phyloP scores from a whole-genome alignment of 139 green algal species.

The Zygnema circumcarinatum region DNA sequence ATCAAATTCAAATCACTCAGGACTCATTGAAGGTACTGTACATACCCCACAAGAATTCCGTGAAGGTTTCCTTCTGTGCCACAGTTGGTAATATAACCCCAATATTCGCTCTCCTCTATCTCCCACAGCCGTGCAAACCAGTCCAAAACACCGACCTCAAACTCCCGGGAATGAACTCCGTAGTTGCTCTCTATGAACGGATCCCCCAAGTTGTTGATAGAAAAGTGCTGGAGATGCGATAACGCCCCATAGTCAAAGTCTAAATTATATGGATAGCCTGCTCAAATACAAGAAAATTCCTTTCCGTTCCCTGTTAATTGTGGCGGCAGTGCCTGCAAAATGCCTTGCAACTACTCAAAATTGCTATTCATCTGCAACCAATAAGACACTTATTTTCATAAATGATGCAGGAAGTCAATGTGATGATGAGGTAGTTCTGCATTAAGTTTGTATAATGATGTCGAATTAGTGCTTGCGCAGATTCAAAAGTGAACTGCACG shows the following conservation, averaged over 20 bases:
- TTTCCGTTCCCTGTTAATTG: no score
- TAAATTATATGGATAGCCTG: constrained; percentile 96
- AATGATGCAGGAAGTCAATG: no score
- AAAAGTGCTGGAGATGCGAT: constrained; percentile 72
- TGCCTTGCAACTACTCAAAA: background rate
- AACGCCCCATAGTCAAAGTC: constrained; percentile 95
- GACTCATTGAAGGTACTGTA: background rate
- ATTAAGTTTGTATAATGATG: no score
- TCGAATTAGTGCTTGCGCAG: no score
- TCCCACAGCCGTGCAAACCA: constrained; percentile 98
- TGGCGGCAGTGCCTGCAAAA: background rate
- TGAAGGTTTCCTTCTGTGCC: constrained; percentile 98
- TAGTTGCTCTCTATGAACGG: constrained; percentile 98
- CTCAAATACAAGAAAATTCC: no score
- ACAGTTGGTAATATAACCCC: constrained; percentile 99
- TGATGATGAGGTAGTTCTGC: no score
- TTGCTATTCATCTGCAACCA: background rate
- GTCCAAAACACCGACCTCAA: constrained; percentile 93
- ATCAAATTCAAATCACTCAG: no score
- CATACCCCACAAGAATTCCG: constrained; percentile 87
- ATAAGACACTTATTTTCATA: background rate
- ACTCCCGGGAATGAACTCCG: constrained; percentile 88
- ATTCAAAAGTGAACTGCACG: no score
- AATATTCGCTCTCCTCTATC: constrained; percentile 90
- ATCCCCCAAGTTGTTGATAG: constrained; percentile 98